These are phyloP conservation scores for Chaetomium fimeti DNA, from an alignment of 495 filamentous ascomycete genomes.

Conservation along the genomic window DNA sequence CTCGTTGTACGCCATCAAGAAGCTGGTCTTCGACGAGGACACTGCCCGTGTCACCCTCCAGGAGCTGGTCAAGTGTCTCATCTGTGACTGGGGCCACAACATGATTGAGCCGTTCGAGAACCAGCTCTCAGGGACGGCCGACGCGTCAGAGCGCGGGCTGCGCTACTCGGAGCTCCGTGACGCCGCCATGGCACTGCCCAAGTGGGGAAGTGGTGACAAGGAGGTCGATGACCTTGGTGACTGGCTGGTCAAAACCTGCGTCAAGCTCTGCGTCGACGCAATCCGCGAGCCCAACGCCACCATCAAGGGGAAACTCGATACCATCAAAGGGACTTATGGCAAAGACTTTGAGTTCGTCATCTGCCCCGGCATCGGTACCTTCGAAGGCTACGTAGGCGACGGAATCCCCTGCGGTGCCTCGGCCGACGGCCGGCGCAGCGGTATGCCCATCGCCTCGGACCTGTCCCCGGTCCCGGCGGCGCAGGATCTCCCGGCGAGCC, in stretches of 20 bases:
- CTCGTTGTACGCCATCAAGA: no score
- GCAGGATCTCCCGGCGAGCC: no score
- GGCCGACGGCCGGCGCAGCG: slow-evolving; percentile 26
- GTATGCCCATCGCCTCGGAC: slow-evolving; percentile 31
- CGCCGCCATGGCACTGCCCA: no score
- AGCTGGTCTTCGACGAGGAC: neutral
- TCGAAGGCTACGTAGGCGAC: slow-evolving; percentile 31
- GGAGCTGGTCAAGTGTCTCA: slow-evolving; percentile 21
- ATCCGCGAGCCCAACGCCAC: no score
- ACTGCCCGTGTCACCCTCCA: slow-evolving; percentile 8
- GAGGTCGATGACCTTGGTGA: no score
- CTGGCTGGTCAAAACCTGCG: no score
- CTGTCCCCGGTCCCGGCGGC: slow-evolving; percentile 21
- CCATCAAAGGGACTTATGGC: slow-evolving; percentile 2
- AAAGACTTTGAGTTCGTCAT: slow-evolving; percentile 26
- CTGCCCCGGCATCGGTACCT: slow-evolving; percentile 28
- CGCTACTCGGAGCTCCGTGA: no score
- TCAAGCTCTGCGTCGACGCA: no score
- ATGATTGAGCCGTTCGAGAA: slow-evolving; percentile 29
- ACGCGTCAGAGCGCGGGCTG: neutral
- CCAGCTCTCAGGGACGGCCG: slow-evolving; percentile 21
- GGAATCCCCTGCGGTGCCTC: slow-evolving; percentile 26
- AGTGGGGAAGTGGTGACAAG: no score
- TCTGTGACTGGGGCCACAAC: slow-evolving; percentile 28
- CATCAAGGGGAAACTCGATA: no score